Base-by-base conservation (phyloP, 2,329 filamentous ascomycete genomes). In the Fusarium drepaniforme region DNA sequence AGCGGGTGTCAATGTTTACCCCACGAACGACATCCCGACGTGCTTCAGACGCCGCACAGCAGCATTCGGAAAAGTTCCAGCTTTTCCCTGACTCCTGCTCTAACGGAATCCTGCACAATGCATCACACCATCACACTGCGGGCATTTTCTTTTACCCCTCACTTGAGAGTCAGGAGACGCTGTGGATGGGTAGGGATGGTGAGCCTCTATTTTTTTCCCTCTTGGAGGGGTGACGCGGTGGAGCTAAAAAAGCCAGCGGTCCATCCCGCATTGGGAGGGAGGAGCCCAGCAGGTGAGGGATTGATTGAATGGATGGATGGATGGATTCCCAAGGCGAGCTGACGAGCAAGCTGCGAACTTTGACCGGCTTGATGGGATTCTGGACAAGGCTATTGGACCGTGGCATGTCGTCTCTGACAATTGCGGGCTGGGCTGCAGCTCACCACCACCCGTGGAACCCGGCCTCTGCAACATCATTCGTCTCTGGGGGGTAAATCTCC, bases 101-200 rank as follows among this genome's bases (percentile, higher is more conserved):
- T 80, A 77, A 81, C 79, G 64, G 68, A 63, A 67, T 74, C 64
- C 76, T 79, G 79, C 73, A 75, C 70, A 68, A 77, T 68, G 71
- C 73, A 80, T 77, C 75, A 78, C 74, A 75, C 73, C 69, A 74
- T 74, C 68, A 73, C 68, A 62, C 56, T 68, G 51, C 68, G 69
- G 70, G 62, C 56, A 77, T 60, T 67, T 64, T 60, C 65, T 64
- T 35, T 37, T 70, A 77, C 77, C 78, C 79, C 80, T 77, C 73
- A 78, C 73, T 73, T 59, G 65, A 71, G 56, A 63, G 75, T 75
- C 71, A 79, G 75, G 73, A 79, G 77, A 78, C 68, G 61, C 65
- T 63, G 16, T 51, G 46, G 46, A 67, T 61, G 64, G 64, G 72
- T 59, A 70, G 65, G 66, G 76, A 71, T 71, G 46, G 56, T 46